Conservation (phyloP, 768 basidiomycete species). For the Trametes coccinea region DNA sequence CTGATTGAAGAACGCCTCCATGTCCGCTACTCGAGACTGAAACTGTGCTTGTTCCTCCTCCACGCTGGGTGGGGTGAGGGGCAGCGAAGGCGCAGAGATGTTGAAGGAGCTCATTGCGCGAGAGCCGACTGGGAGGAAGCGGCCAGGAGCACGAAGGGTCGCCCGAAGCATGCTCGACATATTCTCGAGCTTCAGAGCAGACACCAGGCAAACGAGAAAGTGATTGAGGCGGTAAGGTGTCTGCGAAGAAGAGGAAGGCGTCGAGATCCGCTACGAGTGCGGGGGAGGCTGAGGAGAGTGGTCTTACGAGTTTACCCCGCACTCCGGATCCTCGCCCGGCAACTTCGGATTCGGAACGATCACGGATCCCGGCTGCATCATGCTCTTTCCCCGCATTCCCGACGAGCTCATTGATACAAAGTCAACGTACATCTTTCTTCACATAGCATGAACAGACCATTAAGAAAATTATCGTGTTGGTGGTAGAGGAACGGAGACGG, state of each 20-base stretch:
- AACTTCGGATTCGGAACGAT: constrained; percentile 10
- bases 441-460: too few relatives aligned
- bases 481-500: too few relatives aligned
- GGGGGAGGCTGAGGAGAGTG: background rate
- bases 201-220: background rate
- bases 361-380: constrained; percentile 3
- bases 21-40: constrained; percentile 57
- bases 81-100: constrained; percentile 40
- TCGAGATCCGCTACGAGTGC: background rate
- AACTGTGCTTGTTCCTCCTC: constrained; percentile 61
- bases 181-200: background rate
- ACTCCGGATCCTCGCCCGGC: background rate
- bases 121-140: constrained; percentile 11
- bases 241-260: background rate
- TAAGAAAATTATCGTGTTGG: too few relatives aligned
- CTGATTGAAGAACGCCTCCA: constrained; percentile 71
- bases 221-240: background rate
- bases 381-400: constrained; percentile 1
- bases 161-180: constrained; percentile 17
- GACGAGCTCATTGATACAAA: too few relatives aligned
- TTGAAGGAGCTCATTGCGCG: constrained; percentile 20
- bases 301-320: constrained; percentile 14
- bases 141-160: constrained; percentile 6
- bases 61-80: constrained; percentile 57
- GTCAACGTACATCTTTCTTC: too few relatives aligned